A percentile compares a stretch with the other conserved stretches of the same genome.
Evolutionary conservation across 768 basidiomycete genomes (phyloP).

Genomic region (Rhodotorula diobovata): DNA sequence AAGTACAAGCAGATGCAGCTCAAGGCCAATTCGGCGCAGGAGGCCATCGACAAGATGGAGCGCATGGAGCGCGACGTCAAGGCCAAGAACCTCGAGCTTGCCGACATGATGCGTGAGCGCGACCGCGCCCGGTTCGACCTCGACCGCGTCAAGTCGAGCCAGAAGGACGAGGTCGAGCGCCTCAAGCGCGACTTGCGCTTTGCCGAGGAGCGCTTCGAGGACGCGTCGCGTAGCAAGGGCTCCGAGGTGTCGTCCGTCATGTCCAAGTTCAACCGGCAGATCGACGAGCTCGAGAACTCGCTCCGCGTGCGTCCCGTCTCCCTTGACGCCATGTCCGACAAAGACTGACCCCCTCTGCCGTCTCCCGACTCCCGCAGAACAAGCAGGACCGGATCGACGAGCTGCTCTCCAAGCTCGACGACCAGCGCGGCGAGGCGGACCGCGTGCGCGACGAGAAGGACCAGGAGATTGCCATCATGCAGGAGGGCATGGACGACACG

Average conservation of each 20-base stretch:
- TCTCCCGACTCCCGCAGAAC: conserved; percentile 53
- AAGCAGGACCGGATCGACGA: conserved; percentile 98
- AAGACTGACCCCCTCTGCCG: background rate
- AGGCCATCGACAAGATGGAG: conserved; percentile 97
- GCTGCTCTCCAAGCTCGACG: conserved; percentile 71
- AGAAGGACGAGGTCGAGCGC: conserved; percentile 92
- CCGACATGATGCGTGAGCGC: conserved; percentile 97
- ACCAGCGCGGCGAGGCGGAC: conserved; percentile 69
- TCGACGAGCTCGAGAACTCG: conserved; percentile 93
- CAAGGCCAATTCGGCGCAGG: conserved; percentile 96
- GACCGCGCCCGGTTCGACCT: conserved; percentile 93
- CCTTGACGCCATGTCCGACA: too few relatives aligned
- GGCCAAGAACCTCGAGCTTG: conserved; percentile 95
- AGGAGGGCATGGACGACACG: conserved; percentile 90
- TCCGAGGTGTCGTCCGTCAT: conserved; percentile 84
- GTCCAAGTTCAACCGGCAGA: conserved; percentile 88
- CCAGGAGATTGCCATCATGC: conserved; percentile 88
- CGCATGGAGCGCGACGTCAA: conserved; percentile 97
- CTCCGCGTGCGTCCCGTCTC: conserved; percentile 69
- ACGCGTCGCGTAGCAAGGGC: conserved; percentile 82
- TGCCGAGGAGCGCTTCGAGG: conserved; percentile 96
- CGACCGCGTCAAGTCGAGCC: conserved; percentile 85
- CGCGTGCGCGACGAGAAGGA: conserved; percentile 89
- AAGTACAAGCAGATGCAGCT: conserved; percentile 97
- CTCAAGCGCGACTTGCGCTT: conserved; percentile 85